These are phyloP conservation scores for Hysterangium stoloniferum DNA, from an alignment of 768 basidiomycete species.

Conservation along the genomic window DNA sequence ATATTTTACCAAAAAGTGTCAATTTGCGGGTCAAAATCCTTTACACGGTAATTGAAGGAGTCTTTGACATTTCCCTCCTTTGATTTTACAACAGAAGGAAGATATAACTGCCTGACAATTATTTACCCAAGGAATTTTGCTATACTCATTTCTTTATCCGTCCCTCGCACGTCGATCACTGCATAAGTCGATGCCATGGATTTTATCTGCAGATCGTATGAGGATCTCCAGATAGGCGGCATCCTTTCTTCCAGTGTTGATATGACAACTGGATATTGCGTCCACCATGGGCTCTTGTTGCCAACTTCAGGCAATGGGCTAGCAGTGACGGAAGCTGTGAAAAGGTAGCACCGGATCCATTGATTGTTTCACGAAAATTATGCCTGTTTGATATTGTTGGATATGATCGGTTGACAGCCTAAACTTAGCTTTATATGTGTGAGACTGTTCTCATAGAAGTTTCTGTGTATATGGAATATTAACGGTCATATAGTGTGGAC, in stretches of 20 bases:
- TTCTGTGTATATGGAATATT: too few species aligned
- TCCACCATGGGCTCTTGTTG: too few species aligned
- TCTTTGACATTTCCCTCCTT: slow-evolving; percentile 49
- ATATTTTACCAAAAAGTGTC: slow-evolving; percentile 33
- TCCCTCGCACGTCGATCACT: slow-evolving; percentile 43
- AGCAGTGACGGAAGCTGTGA: too few species aligned
- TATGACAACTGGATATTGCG: background rate
- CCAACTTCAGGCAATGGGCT: too few species aligned
- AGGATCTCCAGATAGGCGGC: background rate
- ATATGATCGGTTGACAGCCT: too few species aligned
- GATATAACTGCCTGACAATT: background rate
- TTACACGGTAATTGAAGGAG: slow-evolving; percentile 41
- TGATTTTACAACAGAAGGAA: background rate
- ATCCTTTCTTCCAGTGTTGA: background rate
- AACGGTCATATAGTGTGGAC: too few species aligned
- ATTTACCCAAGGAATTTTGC: background rate
- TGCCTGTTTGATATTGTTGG: too few species aligned
- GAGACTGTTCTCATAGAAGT: too few species aligned
- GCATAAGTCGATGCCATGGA: slow-evolving; percentile 21
- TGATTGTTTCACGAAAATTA: too few species aligned
- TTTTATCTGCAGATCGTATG: background rate
- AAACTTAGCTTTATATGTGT: too few species aligned
- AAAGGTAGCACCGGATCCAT: too few species aligned
- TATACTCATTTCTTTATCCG: slow-evolving; percentile 36
- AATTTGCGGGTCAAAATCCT: slow-evolving; percentile 42